Evolutionary conservation across 306 rosid genomes (phyloP), one percentile per base, ranked within the genome.

Genomic region (Phaseolus lunatus): DNA sequence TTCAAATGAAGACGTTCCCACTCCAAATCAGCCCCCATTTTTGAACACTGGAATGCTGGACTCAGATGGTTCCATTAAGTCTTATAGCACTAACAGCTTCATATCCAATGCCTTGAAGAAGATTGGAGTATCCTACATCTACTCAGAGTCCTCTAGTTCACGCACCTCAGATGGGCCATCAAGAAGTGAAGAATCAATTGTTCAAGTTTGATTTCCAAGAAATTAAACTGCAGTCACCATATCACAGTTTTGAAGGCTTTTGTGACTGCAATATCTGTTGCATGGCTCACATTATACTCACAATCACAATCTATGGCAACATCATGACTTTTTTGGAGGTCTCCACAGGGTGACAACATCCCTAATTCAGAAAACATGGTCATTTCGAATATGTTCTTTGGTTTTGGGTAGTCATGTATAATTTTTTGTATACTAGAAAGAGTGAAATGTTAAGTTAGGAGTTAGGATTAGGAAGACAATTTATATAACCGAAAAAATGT

Each of bases 21-120:
- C 66, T 26, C 92, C 97, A 72, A 85, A 63, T 48, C 93, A 90
- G 54, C 98, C 98, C 27, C 98, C 97, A 18, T 93, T 93, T 77
- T 67, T 93, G 67, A 89, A 81, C 73, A 71, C 87, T 37, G 84
- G 77, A 39, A 18, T 69, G 58, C 63, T 70, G n/a, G 87, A 84
- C 64, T 70, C 91, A 14, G 70, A 80, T 14, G 80, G 83, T 76
- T 84, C 88, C 56, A 54, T 37, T 11, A 84, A 77, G 29, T 85
- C 93, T 53, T 85, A 33, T 23, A 86, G 93, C 79, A 78, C 86
- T 49, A 80, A 65, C 70, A 89, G 88, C 73, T 72, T 79, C 50
- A 74, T 80, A 24, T 88, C 90, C 70, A 83, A 79, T 75, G 84
- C 89, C 8, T 45, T 80, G 35, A 83, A 76, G 48, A 89, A 86